Base-by-base conservation (phyloP, 140 eudicot species). In the Artemisia princeps region DNA sequence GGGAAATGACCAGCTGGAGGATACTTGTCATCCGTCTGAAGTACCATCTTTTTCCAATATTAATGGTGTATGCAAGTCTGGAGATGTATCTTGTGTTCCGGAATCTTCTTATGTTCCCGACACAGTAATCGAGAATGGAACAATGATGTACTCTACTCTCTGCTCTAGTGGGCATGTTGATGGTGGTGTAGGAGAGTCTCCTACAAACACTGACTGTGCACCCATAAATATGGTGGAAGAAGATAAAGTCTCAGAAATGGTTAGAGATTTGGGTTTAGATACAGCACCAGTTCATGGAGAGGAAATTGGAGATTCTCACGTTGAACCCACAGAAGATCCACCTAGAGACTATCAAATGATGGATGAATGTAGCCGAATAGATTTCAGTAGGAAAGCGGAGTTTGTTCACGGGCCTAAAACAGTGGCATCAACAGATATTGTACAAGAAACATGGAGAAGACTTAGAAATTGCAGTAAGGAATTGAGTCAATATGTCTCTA, bases 341-440 rank as follows among this genome's bases (percentile, higher is more conserved):
- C 68, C 84, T 17, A 80, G 81, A 71, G 82, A 78, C 28, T 80
- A 71, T 79, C 90, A 80, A 70, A 73, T 79, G 75, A 73, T 94
- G 90, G 99, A 94, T 70, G 99, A 94, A 68, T 94, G 99, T 76
- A 94, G 99, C 64, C 95, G 88, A 33, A 83, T 88, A 68, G 95
- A 84, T 59, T 88, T 84, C 76, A 72, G 28, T 67, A 65, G 60
- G 74, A 72, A 72, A 52, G 55, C 76, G n/a, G 84, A 74, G 58
- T 63, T 74, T 49, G 51, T 65, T 24, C 50, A 59, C 24, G 64
- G 62, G 53, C 53, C 67, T 51, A 71, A 24, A 55, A 55, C 71
- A 24, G 72, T 42, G 48, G 65, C 8, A 6, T 72, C 63, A 1
- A 71, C 68, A 51, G 85, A 86, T 57, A 13, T 28, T 23, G 88